Evolutionary conservation across 2,329 filamentous ascomycete species (phyloP).

Genomic region (Fusarium sp.): DNA sequence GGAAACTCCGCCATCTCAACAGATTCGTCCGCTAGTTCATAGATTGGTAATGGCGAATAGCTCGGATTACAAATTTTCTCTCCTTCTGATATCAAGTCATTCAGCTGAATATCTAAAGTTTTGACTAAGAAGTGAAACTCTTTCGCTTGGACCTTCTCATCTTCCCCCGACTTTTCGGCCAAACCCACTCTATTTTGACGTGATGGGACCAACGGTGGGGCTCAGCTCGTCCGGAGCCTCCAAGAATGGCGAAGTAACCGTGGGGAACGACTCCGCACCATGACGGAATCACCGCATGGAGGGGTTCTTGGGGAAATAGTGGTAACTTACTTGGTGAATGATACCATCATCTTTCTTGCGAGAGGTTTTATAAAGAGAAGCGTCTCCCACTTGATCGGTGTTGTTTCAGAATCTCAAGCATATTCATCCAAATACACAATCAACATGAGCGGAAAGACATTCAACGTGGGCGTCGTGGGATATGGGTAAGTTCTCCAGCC

Average conservation of each 20-base stretch:
- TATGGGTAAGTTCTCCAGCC: constrained; percentile 60
- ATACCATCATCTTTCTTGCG: constrained; percentile 8
- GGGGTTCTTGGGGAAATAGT: constrained; percentile 23
- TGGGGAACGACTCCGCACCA: constrained; percentile 42
- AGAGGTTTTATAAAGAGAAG: constrained; percentile 15
- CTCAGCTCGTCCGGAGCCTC: constrained; percentile 22
- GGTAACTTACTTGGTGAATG: not conserved
- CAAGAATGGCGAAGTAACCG: constrained; percentile 38
- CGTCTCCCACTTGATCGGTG: not conserved
- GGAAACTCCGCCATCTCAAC: constrained; percentile 17
- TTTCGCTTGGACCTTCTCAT: constrained; percentile 41
- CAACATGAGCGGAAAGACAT: constrained; percentile 55
- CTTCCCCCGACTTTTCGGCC: constrained; percentile 39
- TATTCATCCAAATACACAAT: not conserved
- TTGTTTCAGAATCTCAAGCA: not conserved
- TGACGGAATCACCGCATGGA: constrained; percentile 42
- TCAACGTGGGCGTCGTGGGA: constrained; percentile 66
- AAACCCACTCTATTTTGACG: constrained; percentile 37
- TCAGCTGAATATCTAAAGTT: not conserved
- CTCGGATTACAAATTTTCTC: not conserved
- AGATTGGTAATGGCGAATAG: not conserved
- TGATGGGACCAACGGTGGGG: constrained; percentile 33
- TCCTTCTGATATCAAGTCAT: not conserved
- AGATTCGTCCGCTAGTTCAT: not conserved
- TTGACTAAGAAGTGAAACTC: constrained; percentile 30